Evolutionary conservation across 1,284 basidiomycete genomes (phyloP), one percentile per base, ranked within the genome.

Genomic region (Puccinia novopanici): DNA sequence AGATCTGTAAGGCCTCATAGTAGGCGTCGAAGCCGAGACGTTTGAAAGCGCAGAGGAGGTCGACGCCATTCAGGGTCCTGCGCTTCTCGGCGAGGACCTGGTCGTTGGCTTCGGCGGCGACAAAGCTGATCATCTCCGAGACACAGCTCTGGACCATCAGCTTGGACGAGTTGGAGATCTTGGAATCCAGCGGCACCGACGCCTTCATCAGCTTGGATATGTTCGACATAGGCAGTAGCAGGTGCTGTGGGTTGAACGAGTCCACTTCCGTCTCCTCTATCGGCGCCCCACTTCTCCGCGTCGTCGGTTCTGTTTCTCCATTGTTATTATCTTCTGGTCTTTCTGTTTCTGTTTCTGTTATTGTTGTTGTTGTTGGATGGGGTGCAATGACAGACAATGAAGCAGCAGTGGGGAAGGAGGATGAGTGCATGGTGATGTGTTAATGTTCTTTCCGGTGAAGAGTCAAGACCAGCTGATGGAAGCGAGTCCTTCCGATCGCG

Each of bases 191-290:
- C 22, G 77, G 77, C 1, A 79, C 30, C 3, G 77, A 79, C 3
- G 55, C 45, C 24, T 72, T 71, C 77, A 79, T 79, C 0, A 79
- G 40, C 24, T 63, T 71, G 3, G 45, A 45, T 5, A 79, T 72
- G 15, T 79, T 79, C 3, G 67, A 71, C 27, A 71, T 68, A 15
- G 94, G 94, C 17, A 95, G 88, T 87, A 92, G 95, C 61, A 93
- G 89, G 87, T 96, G 94, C 86, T 95, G 93, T 85, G 95, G 93
- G 84, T 92, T 89, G 85, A 93, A 95, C 85, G 94, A 93, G 74
- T 93, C 93, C 57, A 96, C 91, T 85, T 95, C 93, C 83, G 93
- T 91, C 82, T 95, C 93, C 3, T 93, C 95, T 84, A 95, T 79
- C 17, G 68, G 68, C n/a, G 54, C 54, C 3, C n/a, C 22, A 37